Evolutionary conservation across 148 eudicot genomes (phyloP), one percentile per base, ranked within the genome.

Genomic region (Dianthus caryophyllus): DNA sequence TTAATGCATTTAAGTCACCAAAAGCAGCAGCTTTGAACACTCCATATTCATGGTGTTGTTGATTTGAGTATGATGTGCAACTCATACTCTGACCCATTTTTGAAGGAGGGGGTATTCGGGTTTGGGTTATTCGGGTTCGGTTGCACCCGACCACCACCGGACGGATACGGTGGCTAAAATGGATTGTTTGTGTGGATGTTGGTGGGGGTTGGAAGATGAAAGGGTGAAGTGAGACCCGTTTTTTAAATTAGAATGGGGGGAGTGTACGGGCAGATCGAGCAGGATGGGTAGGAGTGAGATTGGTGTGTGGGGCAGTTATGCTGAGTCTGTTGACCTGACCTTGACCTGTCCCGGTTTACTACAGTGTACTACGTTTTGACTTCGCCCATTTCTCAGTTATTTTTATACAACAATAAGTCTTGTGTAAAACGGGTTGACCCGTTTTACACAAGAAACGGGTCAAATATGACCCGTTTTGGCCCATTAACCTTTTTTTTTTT

Each of bases 21-120:
- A 70, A 68, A 70, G 86, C 84, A 2, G 78, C 85, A 1, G 89
- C 87, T 52, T 56, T 77, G 21, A 83, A 88, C 17, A 83, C 64
- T 1, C 78, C 70, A 64, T 65, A 72, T 52, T 60, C 64, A 18
- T 36, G 16, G 13, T 86, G 38, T 33, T 33, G 85, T 20, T 83
- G 57, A 52, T 52, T 63, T 9, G 67, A n/a, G 5, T 41, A 53
- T 1, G 81, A 67, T 2, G 70, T 53, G 81, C 92, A 94, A 54
- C 96, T 90, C 31, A 87, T 68, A 26, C 83, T 83, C 79, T 94
- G 95, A 64, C 98, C 97, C 98, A 94, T 93, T 18, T 7, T 33
- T 7, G 7, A 7, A 7, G 38, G 38, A 33, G 38, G 7, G 38
- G n/a, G n/a, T n/a, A n/a, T 33, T 33, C 38, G 38, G 3, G 38